Percentiles rank a stretch among this genome's conserved stretches.
phyloP scores from a whole-genome alignment of 2,329 filamentous ascomycete genomes.

The Neoarthrinium moseri region DNA sequence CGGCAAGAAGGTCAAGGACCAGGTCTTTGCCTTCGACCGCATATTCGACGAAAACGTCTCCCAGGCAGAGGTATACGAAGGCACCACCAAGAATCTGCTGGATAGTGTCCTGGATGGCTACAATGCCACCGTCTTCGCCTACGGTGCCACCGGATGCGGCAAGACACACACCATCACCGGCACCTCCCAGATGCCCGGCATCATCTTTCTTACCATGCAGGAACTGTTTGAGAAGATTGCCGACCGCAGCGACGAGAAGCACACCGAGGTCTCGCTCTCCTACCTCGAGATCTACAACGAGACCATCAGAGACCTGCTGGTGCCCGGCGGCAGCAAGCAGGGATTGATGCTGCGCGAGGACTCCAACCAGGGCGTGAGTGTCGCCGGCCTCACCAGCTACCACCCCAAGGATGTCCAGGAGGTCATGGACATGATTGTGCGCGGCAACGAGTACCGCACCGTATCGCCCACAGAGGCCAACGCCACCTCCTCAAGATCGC shows the following conservation, averaged over 20 bases:
- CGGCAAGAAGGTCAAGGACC: slow-evolving; percentile 93
- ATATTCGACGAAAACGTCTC: slow-evolving; percentile 95
- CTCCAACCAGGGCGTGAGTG: slow-evolving; percentile 87
- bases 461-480: slow-evolving; percentile 97
- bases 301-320: slow-evolving; percentile 90
- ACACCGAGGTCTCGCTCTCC: slow-evolving; percentile 85
- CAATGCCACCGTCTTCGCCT: slow-evolving; percentile 98
- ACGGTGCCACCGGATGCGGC: slow-evolving; percentile 95
- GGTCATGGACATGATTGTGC: slow-evolving; percentile 99
- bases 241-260: slow-evolving; percentile 83
- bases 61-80: slow-evolving; percentile 92
- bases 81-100: slow-evolving; percentile 83
- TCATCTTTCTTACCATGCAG: slow-evolving; percentile 99
- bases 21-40: slow-evolving; percentile 94
- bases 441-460: slow-evolving; percentile 90
- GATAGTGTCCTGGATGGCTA: slow-evolving; percentile 96
- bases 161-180: slow-evolving; percentile 98
- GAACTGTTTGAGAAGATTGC: slow-evolving; percentile 94
- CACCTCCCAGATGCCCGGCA: slow-evolving; percentile 87
- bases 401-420: slow-evolving; percentile 88
- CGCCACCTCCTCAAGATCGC: slow-evolving; percentile 93
- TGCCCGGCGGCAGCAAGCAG: slow-evolving; percentile 78
- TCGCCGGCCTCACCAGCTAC: slow-evolving; percentile 87
- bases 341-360: slow-evolving; percentile 93
- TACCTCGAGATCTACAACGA: slow-evolving; percentile 99